Conservation (phyloP, 2,329 filamentous ascomycete species). For the Achaetomium macrosporum region DNA sequence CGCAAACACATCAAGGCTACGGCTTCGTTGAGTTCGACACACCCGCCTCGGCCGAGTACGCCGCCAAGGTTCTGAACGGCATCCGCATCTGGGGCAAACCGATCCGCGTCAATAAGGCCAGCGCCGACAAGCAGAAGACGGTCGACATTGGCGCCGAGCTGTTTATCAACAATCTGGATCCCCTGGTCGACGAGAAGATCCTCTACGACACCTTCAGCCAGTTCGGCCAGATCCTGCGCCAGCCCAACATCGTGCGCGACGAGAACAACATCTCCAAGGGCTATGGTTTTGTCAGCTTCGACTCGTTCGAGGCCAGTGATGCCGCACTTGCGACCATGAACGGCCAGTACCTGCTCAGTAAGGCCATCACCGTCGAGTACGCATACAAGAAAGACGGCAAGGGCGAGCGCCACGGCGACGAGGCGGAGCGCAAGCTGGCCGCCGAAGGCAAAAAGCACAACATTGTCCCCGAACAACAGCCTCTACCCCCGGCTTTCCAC, state of each 20-base stretch:
- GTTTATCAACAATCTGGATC: constrained; percentile 92
- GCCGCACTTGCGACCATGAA: constrained; percentile 89
- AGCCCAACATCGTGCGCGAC: constrained; percentile 89
- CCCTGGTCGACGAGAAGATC: constrained; percentile 91
- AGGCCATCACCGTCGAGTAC: constrained; percentile 93
- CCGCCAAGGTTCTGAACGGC: constrained; percentile 93
- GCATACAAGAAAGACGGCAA: constrained; percentile 99
- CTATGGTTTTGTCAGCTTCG: constrained; percentile 92
- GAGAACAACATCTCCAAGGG: constrained; percentile 86
- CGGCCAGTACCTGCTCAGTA: constrained; percentile 94
- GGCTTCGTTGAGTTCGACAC: constrained; percentile 98
- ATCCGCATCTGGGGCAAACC: constrained; percentile 90
- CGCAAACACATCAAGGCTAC: constrained; percentile 93
- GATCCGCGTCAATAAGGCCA: constrained; percentile 89
- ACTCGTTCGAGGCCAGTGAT: constrained; percentile 89
- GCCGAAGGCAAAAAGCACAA: constrained; percentile 92
- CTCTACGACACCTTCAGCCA: constrained; percentile 91
- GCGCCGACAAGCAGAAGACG: constrained; percentile 87
- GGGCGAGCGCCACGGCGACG: constrained; percentile 90
- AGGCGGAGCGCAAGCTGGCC: constrained; percentile 86
- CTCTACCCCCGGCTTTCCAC: constrained; percentile 69
- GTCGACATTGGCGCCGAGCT: constrained; percentile 94
- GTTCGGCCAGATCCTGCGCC: constrained; percentile 77
- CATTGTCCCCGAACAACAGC: constrained; percentile 73
- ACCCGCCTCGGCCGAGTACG: constrained; percentile 94